A percentile compares a stretch with the other conserved stretches of the same genome.
phyloP scores from a whole-genome alignment of 805 yeast species.

The Ogataea salicorniae region DNA sequence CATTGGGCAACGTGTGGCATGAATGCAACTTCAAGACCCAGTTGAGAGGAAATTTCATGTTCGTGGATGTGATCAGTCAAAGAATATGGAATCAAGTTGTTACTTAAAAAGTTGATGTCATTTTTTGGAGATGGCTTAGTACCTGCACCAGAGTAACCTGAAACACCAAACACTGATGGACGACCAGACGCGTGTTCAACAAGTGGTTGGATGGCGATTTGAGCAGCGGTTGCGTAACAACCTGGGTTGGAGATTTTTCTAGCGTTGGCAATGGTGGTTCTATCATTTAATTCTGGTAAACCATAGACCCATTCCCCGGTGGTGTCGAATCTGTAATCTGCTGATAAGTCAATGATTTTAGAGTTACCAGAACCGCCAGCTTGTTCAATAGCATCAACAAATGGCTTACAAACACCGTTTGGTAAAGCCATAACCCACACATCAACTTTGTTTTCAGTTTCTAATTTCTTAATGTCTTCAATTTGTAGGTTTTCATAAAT shows the following conservation, averaged over 20 bases:
- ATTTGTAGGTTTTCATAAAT: conserved; percentile 80
- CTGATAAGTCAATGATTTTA: conserved; percentile 87
- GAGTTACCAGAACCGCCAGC: conserved; percentile 52
- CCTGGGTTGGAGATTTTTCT: conserved; percentile 93
- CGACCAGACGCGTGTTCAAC: conserved; percentile 59
- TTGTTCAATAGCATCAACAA: conserved; percentile 73
- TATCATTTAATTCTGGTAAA: conserved; percentile 81
- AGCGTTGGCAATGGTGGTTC: conserved; percentile 63
- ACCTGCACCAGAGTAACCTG: conserved; percentile 99
- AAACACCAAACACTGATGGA: conserved; percentile 90
- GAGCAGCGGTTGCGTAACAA: conserved; percentile 98
- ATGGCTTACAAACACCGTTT: conserved; percentile 91
- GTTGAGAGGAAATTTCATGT: conserved; percentile 77
- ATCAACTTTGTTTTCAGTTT: conserved; percentile 73
- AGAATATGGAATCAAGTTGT: conserved; percentile 92
- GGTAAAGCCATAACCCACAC: conserved; percentile 99
- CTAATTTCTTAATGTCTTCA: conserved; percentile 79
- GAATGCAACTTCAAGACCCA: conserved; percentile 79
- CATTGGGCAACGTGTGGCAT: conserved; percentile 98
- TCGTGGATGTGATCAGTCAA: conserved; percentile 97
- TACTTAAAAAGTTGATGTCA: conserved; percentile 64
- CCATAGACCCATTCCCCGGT: conserved; percentile 91
- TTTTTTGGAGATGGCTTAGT: conserved; percentile 97
- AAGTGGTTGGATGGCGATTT: conserved; percentile 85
- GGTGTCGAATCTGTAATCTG: conserved; percentile 92